Evolutionary conservation across 345 rosid genomes (phyloP).

Genomic region (Brassica napus): DNA sequence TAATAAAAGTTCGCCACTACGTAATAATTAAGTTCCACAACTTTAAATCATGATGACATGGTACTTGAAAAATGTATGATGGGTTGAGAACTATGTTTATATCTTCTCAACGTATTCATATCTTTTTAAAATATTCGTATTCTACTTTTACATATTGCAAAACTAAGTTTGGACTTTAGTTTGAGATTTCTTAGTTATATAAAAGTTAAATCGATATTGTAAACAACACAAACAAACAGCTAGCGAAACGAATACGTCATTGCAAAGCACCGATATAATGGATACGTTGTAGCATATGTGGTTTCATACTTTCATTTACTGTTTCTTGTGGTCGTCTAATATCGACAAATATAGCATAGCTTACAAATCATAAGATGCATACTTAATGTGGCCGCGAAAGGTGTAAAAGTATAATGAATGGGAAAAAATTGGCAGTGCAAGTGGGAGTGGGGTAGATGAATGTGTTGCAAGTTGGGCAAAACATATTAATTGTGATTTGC

Average conservation of each 20-base stretch:
- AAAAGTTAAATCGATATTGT: background rate
- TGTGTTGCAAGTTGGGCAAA: slow-evolving; percentile 28
- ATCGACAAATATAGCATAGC: slow-evolving; percentile 22
- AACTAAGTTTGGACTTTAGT: background rate
- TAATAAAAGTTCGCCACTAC: too few relatives aligned
- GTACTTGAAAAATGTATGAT: background rate
- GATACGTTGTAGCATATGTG: background rate
- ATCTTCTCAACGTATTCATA: background rate
- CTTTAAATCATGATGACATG: background rate
- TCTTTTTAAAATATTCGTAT: too few relatives aligned
- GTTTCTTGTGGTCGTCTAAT: slow-evolving; percentile 15
- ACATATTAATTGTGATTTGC: slow-evolving; percentile 31
- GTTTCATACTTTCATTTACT: background rate
- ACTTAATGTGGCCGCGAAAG: slow-evolving; percentile 22
- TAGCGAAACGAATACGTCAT: background rate
- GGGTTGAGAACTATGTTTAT: background rate
- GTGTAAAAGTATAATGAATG: slow-evolving; percentile 7
- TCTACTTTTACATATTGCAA: too few relatives aligned
- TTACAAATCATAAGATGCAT: slow-evolving; percentile 22
- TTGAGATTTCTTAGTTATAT: background rate
- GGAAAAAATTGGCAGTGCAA: slow-evolving; percentile 45
- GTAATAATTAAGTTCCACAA: background rate
- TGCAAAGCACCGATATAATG: background rate
- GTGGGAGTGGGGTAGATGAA: slow-evolving; percentile 45
- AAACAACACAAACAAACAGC: background rate